Percentiles rank a stretch among this genome's conserved stretches.
Evolutionary conservation across 2,329 filamentous ascomycete genomes (phyloP).

Genomic region (Fusarium aywerte): DNA sequence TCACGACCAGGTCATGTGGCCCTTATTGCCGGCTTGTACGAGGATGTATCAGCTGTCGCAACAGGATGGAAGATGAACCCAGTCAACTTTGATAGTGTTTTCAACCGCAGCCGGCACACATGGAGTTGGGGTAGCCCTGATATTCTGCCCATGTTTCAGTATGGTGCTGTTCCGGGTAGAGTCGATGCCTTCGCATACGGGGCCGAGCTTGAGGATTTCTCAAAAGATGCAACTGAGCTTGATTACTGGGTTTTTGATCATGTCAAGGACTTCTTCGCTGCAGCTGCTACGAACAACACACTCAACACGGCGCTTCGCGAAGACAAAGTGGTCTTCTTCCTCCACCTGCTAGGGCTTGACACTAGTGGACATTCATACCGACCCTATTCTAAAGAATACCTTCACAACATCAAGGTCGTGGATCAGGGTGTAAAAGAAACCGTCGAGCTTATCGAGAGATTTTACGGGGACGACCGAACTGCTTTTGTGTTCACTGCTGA

Average conservation of each 20-base stretch:
- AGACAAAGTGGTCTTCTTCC: conserved; percentile 93
- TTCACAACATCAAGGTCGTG: conserved; percentile 93
- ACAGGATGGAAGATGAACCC: conserved; percentile 99
- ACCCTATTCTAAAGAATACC: conserved; percentile 94
- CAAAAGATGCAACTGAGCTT: conserved; percentile 79
- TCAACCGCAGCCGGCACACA: conserved; percentile 95
- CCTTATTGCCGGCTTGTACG: conserved; percentile 94
- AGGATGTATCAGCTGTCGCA: conserved; percentile 96
- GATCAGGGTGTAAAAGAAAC: conserved; percentile 90
- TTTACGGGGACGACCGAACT: conserved; percentile 86
- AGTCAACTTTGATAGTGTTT: conserved; percentile 98
- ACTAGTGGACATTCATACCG: conserved; percentile 87
- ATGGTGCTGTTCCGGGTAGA: conserved; percentile 86
- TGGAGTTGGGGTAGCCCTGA: conserved; percentile 99
- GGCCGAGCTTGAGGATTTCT: conserved; percentile 90
- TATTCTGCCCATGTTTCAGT: conserved; percentile 96
- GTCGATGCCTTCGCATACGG: conserved; percentile 90
- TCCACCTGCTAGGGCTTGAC: conserved; percentile 92
- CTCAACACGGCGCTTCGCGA: conserved; percentile 77
- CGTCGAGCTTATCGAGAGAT: conserved; percentile 81
- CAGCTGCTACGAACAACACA: conserved; percentile 80
- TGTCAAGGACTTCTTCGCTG: conserved; percentile 85
- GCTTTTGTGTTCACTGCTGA: conserved; percentile 98
- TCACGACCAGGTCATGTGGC: conserved; percentile 97
- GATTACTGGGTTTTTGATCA: conserved; percentile 97